Evolutionary conservation across 164 flowering plant species (phyloP).

Genomic region (Piper betle): DNA sequence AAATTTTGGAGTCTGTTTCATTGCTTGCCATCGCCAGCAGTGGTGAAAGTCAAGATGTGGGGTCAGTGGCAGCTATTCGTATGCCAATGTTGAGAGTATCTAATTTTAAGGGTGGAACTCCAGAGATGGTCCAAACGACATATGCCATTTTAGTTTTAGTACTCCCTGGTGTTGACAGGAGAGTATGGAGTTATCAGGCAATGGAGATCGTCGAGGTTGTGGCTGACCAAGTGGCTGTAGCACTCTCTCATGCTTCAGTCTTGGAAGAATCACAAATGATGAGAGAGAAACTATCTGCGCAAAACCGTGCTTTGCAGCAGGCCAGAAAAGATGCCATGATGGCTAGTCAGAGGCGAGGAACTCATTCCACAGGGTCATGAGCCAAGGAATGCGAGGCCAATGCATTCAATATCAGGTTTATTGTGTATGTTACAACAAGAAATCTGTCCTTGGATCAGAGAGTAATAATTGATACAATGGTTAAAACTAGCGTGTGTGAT

Average conservation of each 20-base stretch:
- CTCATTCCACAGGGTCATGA: conserved; percentile 84
- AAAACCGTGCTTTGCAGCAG: conserved; percentile 70
- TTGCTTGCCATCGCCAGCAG: conserved; percentile 47
- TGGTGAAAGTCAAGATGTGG: conserved; percentile 30
- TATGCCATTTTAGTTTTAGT: conserved; percentile 83
- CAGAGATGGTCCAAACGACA: conserved; percentile 52
- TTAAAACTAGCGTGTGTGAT: conserved; percentile 58
- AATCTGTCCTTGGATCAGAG: conserved; percentile 36
- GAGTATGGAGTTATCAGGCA: conserved; percentile 67
- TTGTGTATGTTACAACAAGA: conserved; percentile 61
- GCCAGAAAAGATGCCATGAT: conserved; percentile 69
- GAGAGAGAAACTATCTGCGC: conserved; percentile 73
- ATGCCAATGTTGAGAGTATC: conserved; percentile 91
- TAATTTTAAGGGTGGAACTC: conserved; percentile 89
- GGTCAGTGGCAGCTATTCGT: conserved; percentile 79
- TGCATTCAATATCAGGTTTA: conserved; percentile 85
- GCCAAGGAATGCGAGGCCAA: conserved; percentile 77
- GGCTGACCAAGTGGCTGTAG: conserved; percentile 97
- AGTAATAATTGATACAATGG: conserved; percentile 54
- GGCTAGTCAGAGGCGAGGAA: conserved; percentile 89
- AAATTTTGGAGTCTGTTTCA: conserved; percentile 47
- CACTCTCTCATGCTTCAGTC: conserved; percentile 89
- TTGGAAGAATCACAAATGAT: conserved; percentile 87
- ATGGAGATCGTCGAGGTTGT: conserved; percentile 86
- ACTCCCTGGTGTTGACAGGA: conserved; percentile 40